Base-by-base conservation (phyloP, 75 land plant genomes). In the Cunninghamia lanceolata region DNA sequence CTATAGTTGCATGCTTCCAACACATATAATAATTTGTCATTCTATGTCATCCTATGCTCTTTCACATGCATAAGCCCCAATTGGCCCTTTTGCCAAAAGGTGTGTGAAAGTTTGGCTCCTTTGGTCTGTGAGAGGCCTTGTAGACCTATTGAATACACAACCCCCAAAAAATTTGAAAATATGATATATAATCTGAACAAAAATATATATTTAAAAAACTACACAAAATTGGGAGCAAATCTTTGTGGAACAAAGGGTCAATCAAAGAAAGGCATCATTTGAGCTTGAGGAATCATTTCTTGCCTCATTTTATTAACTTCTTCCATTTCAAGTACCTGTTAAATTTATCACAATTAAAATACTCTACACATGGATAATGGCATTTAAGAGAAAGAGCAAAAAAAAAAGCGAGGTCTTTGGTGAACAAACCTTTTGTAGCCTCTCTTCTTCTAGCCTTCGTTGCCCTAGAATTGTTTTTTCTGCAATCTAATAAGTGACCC, bases 261-360 rank as follows among this genome's bases (percentile, higher is more conserved):
- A 83, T 95, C 97, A 84, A 97, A 97, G 63, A 88, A 88, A 66
- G 99, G 99, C 99, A 97, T 97, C 71, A 95, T 86, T 82, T 97
- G 96, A 56, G 99, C 99, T 84, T 85, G 94, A 40, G 97, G 99
- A 34, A 97, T 84, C 97, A 97, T 95, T 75, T 92, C 96, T 88
- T 93, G 94, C 87, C 99, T 93, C 87, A 97, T 83, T 79, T 86
- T 86, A 83, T 90, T 91, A 19, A 97, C 79, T 88, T 97, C 97
- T 84, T 97, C 99, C 75, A 93, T 92, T 84, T 97, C 97, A 13
- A 95, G 90, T 63, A 92, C 79, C 99, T 97, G 90, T 47, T 11
- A 25, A 74, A 36, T 79, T 38, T 79, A 47, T 14, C 9, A 59
- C 14, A 35, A 45, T 75, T 30, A 75, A 85, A 21, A 35, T 75